These are phyloP conservation scores for Marchantia paleacea DNA, from an alignment of 225 moss, liverwort and hornwort genomes.

Conservation along the genomic window DNA sequence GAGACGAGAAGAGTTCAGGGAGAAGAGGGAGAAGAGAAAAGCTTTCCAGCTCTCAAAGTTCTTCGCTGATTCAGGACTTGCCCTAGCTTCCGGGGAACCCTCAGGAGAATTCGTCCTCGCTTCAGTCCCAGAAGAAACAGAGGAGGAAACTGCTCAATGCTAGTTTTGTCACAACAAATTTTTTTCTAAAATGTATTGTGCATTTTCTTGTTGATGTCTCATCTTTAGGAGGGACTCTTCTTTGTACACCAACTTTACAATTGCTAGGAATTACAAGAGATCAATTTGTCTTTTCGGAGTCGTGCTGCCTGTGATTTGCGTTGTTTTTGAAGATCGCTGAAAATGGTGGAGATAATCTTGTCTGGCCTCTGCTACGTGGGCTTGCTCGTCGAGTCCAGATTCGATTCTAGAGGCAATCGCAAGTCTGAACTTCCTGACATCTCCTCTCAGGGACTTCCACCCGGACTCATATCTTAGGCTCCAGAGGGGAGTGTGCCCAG, in stretches of 20 bases:
- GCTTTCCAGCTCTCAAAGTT: conserved; percentile 37
- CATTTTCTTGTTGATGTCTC: background rate
- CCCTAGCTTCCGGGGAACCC: conserved; percentile 6
- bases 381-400: too few species aligned
- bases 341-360: too few species aligned
- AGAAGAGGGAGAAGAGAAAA: conserved; percentile 43
- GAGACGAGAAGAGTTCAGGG: conserved; percentile 47
- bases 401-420: too few species aligned
- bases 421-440: too few species aligned
- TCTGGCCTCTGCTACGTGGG: too few species aligned
- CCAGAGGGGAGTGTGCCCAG: too few species aligned
- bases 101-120: conserved; percentile 23
- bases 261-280: background rate
- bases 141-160: conserved; percentile 24
- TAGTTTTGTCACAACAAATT: conserved; percentile 7
- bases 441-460: too few species aligned
- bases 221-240: conserved; percentile 2
- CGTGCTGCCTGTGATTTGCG: too few species aligned
- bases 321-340: too few species aligned
- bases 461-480: too few species aligned
- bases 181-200: background rate
- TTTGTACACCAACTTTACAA: conserved; percentile 4
- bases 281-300: background rate
- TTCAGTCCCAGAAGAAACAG: conserved; percentile 24
- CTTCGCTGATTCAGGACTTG: conserved; percentile 25